Percentiles rank a stretch among this genome's conserved stretches.
Conservation (phyloP, 352 stramenopile genomes). For the Peronospora farinosa region DNA sequence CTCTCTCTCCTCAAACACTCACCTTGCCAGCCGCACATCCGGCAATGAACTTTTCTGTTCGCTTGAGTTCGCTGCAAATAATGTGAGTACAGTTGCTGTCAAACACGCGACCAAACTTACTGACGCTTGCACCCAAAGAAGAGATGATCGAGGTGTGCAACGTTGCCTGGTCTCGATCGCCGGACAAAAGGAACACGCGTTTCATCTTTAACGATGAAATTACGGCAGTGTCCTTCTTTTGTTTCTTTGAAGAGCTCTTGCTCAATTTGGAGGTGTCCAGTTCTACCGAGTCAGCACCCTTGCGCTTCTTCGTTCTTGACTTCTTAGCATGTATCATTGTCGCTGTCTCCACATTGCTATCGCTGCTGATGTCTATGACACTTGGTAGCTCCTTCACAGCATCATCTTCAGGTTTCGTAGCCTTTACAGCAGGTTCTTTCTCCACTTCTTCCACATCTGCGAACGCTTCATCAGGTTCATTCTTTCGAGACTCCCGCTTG, state of each 20-base stretch:
- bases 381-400: conserved; percentile 14
- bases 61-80: conserved; percentile 83
- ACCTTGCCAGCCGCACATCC: conserved; percentile 81
- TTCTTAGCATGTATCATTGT: conserved; percentile 24
- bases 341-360: conserved; percentile 21
- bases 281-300: conserved; percentile 16
- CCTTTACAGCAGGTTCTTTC: conserved; percentile 19
- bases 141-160: conserved; percentile 76
- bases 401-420: conserved; percentile 10
- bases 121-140: conserved; percentile 53
- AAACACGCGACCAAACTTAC: conserved; percentile 59
- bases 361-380: conserved; percentile 20
- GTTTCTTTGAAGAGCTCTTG: conserved; percentile 22
- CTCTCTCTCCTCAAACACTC: conserved; percentile 2
- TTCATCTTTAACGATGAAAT: conserved; percentile 16
- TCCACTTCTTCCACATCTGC: conserved; percentile 17
- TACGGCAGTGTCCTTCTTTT: conserved; percentile 22
- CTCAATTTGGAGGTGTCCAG: conserved; percentile 8
- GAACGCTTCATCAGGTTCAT: conserved; percentile 10
- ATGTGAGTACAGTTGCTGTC: conserved; percentile 75
- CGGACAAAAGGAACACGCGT: conserved; percentile 66
- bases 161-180: conserved; percentile 57
- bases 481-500: conserved; percentile 20
- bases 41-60: conserved; percentile 83
- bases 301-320: conserved; percentile 28